Evolutionary conservation across 345 rosid genomes (phyloP), one percentile per base, ranked within the genome.

Genomic region (Geranium rotundifolium): DNA sequence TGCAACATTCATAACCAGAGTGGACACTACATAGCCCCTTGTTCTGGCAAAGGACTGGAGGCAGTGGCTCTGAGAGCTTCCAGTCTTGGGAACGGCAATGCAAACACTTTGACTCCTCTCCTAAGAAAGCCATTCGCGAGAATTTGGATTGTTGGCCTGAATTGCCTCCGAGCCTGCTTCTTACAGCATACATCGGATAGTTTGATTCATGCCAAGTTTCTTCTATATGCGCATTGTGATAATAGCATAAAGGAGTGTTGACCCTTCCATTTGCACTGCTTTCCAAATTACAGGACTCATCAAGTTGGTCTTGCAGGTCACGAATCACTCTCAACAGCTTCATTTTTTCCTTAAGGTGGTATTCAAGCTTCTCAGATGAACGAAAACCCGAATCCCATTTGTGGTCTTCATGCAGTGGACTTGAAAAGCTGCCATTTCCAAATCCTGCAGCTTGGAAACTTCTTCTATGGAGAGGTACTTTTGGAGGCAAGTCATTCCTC

Each of bases 301-400:
- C 73, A 55, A 84, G 78, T 66, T 76, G 82, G 67, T 80, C 85
- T 72, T 81, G 84, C 68, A 84, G 76, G 65, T 86, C 92, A 60
- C 62, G 59, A 37, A 80, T 71, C 82, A 84, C 75, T 68, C 70
- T 79, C 67, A 84, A 68, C 68, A 86, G 77, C 60, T 71, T 72
- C 70, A 77, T 59, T 75, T 69, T 82, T 60, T 81, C 87, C 29
- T 72, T 76, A 29, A 79, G 85, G 34, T 61, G 34, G 63, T 79
- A 65, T 17, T 73, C 63, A 58, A 75, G 73, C 73, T 69, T 79
- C 72, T 71, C 80, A 30, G 66, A 70, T 34, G 81, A 72, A 60
- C 73, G 64, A 60, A 70, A 72, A 72, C 60, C 67, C 17, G 80
- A 73, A 61, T 61, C 62, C 29, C 61, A 56, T 65, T 65, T 75